These are phyloP conservation scores for Plantago lanceolata DNA, from an alignment of 305 asterid species.

Conservation along the genomic window DNA sequence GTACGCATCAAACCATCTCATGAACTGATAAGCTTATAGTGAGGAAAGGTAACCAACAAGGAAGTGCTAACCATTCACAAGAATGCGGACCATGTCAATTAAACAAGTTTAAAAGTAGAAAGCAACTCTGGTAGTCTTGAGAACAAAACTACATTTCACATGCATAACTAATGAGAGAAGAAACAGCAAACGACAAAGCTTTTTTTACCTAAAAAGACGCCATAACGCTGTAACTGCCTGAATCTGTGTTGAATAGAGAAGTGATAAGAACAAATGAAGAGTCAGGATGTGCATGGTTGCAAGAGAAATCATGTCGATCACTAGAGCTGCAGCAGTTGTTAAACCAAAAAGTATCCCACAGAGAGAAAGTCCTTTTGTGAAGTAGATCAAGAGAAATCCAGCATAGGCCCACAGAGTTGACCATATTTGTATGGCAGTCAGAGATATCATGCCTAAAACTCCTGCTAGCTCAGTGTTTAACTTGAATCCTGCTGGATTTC, in stretches of 20 bases:
- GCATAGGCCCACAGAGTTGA: conserved; percentile 71
- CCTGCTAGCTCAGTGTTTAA: conserved; percentile 92
- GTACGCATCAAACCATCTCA: background rate
- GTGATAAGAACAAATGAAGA: conserved; percentile 69
- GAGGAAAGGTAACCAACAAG: no score
- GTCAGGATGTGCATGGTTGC: conserved; percentile 58
- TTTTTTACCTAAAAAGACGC: conserved; percentile 84
- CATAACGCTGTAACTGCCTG: conserved; percentile 82
- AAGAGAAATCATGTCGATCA: conserved; percentile 59
- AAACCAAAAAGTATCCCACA: conserved; percentile 73
- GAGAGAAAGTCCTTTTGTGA: conserved; percentile 55
- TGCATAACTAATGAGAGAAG: background rate
- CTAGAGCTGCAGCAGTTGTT: conserved; percentile 69
- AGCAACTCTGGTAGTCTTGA: background rate
- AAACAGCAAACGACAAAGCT: conserved; percentile 12
- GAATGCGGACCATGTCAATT: background rate
- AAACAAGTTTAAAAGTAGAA: background rate
- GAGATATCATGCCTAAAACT: conserved; percentile 83
- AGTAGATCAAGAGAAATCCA: conserved; percentile 51
- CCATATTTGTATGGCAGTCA: conserved; percentile 86
- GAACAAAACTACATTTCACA: background rate
- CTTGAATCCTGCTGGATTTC: conserved; percentile 97
- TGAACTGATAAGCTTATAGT: background rate
- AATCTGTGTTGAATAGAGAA: conserved; percentile 72
- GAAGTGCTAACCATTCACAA: background rate